These are phyloP conservation scores for Torulaspora pretoriensis DNA, from an alignment of 1,139 yeast genomes.

Conservation along the genomic window DNA sequence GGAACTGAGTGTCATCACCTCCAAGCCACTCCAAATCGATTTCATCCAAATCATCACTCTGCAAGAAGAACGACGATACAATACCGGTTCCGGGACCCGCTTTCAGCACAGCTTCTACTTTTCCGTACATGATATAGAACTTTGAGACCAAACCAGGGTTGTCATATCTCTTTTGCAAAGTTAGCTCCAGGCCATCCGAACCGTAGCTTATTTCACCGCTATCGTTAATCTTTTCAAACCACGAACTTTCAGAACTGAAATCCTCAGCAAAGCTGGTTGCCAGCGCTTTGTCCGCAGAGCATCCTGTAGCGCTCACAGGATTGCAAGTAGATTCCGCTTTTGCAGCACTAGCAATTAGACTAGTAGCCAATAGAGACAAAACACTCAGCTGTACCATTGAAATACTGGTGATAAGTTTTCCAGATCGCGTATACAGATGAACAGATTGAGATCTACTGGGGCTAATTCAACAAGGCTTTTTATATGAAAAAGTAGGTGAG, in stretches of 20 bases:
- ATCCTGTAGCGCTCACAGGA: constrained; percentile 39
- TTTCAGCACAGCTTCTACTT: constrained; percentile 64
- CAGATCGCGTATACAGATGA: neutral
- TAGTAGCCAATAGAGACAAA: constrained; percentile 7
- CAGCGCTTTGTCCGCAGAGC: constrained; percentile 53
- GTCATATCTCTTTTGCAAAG: constrained; percentile 58
- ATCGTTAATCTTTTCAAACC: constrained; percentile 40
- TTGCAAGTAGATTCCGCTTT: constrained; percentile 36
- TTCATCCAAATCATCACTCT: constrained; percentile 83
- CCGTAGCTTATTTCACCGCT: constrained; percentile 40
- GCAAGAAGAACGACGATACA: constrained; percentile 73
- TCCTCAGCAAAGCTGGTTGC: constrained; percentile 50
- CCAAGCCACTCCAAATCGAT: constrained; percentile 85
- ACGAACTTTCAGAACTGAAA: constrained; percentile 44
- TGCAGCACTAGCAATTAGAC: constrained; percentile 5
- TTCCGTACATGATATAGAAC: constrained; percentile 83
- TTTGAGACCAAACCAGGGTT: constrained; percentile 73
- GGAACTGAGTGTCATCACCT: constrained; percentile 65
- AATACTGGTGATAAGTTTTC: neutral
- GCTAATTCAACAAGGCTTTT: neutral
- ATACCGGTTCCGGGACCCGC: constrained; percentile 76
- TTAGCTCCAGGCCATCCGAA: constrained; percentile 57
- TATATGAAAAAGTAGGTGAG: neutral
- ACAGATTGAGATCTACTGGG: too few species aligned
- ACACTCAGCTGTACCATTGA: constrained; percentile 10